Base-by-base conservation (phyloP, 805 yeast species). In the Pichia occidentalis region DNA sequence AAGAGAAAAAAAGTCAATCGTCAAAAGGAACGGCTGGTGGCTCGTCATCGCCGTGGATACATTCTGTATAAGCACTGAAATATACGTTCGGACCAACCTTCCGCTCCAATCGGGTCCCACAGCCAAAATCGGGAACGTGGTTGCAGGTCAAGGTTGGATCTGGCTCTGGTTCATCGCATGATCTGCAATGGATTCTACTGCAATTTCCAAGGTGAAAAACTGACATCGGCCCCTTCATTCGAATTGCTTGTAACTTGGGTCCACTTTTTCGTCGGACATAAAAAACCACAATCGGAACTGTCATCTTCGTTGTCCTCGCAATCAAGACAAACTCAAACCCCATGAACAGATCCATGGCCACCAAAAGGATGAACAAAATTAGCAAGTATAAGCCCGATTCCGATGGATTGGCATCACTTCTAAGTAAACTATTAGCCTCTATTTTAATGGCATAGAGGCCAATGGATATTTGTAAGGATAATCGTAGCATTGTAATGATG, bases 341-440 rank as follows among this genome's bases (percentile, higher is more conserved):
- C 88, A 51, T 77, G 78, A 1, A 88, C 90, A 75, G 81, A 80
- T 0, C 87, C 79, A 53, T 82, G 88, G 1, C 90, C 90, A 50
- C 72, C 72, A 53, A 62, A 82, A 85, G 85, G 82, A 53, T 80
- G 85, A 59, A 80, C 81, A 67, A 78, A 13, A 73, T 78, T 6
- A 87, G 87, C 60, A 80, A 81, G 49, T 57, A 70, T 2, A 53
- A 48, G 48, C 82, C 88, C 6, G 62, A 59, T 12, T 60, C 62
- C 5, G 65, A 60, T 4, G 85, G 83, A 45, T 75, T 77, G 3
- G 83, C 79, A 43, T 71, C 75, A 59, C 81, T 88, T 57, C 87
- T 68, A n/a, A 78, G 54, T 39, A 81, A 63, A 11, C 73, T 61
- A 32, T 68, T 71, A 11, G 73, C 77, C 70, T 81, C 80, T 23